Evolutionary conservation across 768 basidiomycete genomes (phyloP).

Genomic region (Mycena kentingensis): DNA sequence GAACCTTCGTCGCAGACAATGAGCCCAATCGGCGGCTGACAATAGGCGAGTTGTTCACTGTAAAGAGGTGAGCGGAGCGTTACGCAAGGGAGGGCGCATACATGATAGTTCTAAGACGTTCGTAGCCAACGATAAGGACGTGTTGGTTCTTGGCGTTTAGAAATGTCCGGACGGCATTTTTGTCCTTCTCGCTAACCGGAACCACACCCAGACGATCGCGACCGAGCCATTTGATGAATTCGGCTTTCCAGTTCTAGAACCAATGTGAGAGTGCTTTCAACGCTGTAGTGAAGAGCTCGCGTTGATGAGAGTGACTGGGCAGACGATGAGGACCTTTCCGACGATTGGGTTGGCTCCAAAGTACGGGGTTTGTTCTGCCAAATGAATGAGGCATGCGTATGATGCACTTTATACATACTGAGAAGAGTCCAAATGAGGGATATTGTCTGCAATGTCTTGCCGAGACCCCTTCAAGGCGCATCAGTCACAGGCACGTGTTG

Average conservation of each 20-base stretch:
- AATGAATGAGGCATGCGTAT: not conserved
- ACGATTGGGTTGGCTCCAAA: constrained; percentile 54
- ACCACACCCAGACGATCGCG: constrained; percentile 50
- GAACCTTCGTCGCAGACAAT: constrained; percentile 95
- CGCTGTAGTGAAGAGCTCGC: constrained; percentile 42
- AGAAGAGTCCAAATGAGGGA: constrained; percentile 91
- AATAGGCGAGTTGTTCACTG: constrained; percentile 60
- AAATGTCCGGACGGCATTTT: constrained; percentile 64
- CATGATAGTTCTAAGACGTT: constrained; percentile 83
- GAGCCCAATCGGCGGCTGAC: constrained; percentile 86
- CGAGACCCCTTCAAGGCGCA: constrained; percentile 70
- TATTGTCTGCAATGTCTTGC: constrained; percentile 96
- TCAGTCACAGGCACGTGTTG: constrained; percentile 19
- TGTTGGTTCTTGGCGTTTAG: constrained; percentile 74
- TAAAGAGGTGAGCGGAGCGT: not conserved
- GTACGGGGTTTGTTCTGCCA: constrained; percentile 82
- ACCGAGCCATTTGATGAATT: constrained; percentile 92
- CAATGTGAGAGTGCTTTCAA: constrained; percentile 2
- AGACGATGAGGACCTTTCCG: constrained; percentile 88
- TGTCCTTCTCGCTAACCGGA: constrained; percentile 47
- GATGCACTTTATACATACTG: constrained; percentile 49
- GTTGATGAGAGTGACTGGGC: constrained; percentile 87
- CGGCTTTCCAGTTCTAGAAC: constrained; percentile 87
- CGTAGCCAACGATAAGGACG: constrained; percentile 94
- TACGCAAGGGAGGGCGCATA: constrained; percentile 36